A percentile compares a stretch with the other conserved stretches of the same genome.
phyloP scores from a whole-genome alignment of 164 flowering plant genomes.

The Malania oleifera region DNA sequence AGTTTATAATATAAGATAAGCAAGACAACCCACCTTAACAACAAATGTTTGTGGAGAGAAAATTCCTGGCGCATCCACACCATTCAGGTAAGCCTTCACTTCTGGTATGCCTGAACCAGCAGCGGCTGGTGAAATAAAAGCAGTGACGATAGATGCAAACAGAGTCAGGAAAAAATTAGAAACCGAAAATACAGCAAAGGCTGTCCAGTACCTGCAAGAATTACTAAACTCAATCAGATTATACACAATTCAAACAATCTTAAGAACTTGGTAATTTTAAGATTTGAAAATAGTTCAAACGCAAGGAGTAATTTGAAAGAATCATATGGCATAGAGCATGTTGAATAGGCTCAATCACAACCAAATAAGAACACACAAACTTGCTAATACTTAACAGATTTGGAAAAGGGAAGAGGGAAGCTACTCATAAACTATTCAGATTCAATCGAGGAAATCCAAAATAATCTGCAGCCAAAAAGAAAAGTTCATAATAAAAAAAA shows the following conservation, averaged over 20 bases:
- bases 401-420: too few species aligned
- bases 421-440: too few species aligned
- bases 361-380: too few species aligned
- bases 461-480: too few species aligned
- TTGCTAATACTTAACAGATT: too few species aligned
- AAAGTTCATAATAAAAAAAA: too few species aligned
- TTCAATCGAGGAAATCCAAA: too few species aligned
- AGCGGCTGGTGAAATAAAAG: constrained; percentile 61
- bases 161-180: constrained; percentile 63
- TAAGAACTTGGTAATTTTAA: too few species aligned
- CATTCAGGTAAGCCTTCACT: constrained; percentile 91
- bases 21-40: constrained; percentile 48
- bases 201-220: constrained; percentile 44
- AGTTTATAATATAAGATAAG: not conserved
- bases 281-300: too few species aligned
- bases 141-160: constrained; percentile 59
- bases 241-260: not conserved
- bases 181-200: constrained; percentile 51
- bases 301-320: too few species aligned
- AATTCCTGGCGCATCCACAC: constrained; percentile 83
- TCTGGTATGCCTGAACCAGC: constrained; percentile 95
- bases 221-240: constrained; percentile 1
- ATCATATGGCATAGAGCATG: too few species aligned
- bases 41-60: constrained; percentile 50
- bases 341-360: too few species aligned